Base-by-base conservation (phyloP, 345 rosid genomes). In the Pseudoturritis turrita region DNA sequence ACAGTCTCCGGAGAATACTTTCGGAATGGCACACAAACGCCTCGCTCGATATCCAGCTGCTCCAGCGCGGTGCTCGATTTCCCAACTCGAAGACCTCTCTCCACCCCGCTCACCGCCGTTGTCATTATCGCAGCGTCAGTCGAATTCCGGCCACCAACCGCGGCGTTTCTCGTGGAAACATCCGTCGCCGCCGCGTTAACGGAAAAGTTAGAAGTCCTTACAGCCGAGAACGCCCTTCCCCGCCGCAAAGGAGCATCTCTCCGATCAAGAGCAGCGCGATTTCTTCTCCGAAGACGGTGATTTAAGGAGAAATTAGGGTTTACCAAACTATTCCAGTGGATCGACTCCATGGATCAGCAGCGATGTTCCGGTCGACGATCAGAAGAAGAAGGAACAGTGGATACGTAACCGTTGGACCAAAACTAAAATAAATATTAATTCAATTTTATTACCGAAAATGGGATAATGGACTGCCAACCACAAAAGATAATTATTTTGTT, bases 1-100 rank as follows among this genome's bases (percentile, higher is more conserved):
- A 94, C 98, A 44, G 87, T 87, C 78, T 89, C 94, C 41, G 97
- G 97, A 63, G 97, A 68, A 78, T 94, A 94, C 88, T 94, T 94
- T 86, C 98, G 88, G 82, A 94, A 94, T 1, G 98, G 97, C 62
- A 90, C 80, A 76, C 98, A 94, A 28, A 94, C 98, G 68, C 98
- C 97, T 72, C 98, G 89, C 75, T 94, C 98, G 75, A 94, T 86
- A 79, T 94, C 98, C 11, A 94, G 89, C 82, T 71, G 90, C 47
- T 94, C 97, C 87, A 94, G 52, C 56, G 97, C 97, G 39, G 68
- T 59, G 71, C 88, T 90, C 40, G 96, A 87, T 40, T 68, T 80
- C 33, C 68, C 74, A 7, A 72, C 36, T 51, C 50, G 60, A 13
- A 49, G 0, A 70, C 65, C 39, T 56, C 70, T 62, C 59, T 62